Evolutionary conservation across 1,284 basidiomycete species (phyloP), one percentile per base, ranked within the genome.

Genomic region (Leccinum huronense): DNA sequence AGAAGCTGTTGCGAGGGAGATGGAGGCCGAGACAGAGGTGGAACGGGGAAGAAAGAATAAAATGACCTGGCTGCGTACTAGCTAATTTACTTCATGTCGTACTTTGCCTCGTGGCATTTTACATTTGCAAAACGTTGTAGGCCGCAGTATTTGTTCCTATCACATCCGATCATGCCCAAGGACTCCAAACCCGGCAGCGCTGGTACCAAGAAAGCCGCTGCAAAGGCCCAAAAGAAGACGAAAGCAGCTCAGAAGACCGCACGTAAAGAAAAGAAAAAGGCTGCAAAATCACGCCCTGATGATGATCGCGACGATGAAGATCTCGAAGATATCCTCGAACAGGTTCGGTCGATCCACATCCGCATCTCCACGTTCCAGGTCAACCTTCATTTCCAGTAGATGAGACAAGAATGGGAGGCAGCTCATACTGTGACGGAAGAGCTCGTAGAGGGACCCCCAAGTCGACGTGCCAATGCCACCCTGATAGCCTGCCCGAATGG

Each of bases 391-490:
- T 60, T 68, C 69, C 65, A 84, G 81, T 86, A 91, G 89, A 87
- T 91, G 76, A 82, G 82, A 73, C 81, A 82, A 74, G 88, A 91
- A 74, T 91, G 86, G 89, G 89, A 93, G 72, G 81, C 82, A 58
- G 82, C 86, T 3, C 90, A 92, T 73, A 86, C 83, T 7, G 90
- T 93, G 4, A 89, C 86, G 0, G 88, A 91, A 77, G 91, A 94
- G 75, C 78, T 90, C 3, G 86, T 88, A 10, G 85, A 90, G 72
- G 89, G 90, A 0, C 91, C 93, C 13, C 93, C 93, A 0, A 89
- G 87, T 60, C 80, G 90, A 59, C 82, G 93, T 56, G 92, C 91
- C 0, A 94, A 92, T 69, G 92, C 93, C 0, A 90, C 91, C 0
- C 77, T 95, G 23, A 89, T 89, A 0, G 79, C 91, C 0, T 94